Base-by-base conservation (phyloP, 2,329 filamentous ascomycete species). In the Lachnellula willkommii region DNA sequence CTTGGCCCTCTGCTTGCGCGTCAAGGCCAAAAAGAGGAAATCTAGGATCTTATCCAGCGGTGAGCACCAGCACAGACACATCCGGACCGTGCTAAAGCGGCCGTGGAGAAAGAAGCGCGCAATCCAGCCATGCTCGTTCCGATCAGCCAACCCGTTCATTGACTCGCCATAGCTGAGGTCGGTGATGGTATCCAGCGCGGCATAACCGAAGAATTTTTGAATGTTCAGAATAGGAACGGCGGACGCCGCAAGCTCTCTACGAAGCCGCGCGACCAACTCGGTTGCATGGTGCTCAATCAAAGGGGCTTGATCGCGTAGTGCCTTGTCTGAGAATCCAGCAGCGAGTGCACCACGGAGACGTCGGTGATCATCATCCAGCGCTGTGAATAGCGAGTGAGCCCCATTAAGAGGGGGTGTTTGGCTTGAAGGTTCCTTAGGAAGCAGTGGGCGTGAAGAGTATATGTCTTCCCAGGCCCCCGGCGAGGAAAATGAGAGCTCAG, bases 401-500 rank as follows among this genome's bases (percentile, higher is more conserved):
- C 49, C 49, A 42, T 40, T 51, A 17, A 39, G 49, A 6, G 49
- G 49, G n/a, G 49, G 28, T 8, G 49, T 51, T 51, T 8, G 12
- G 49, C 49, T 51, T 7, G 14, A 22, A 20, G 49, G 49, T 15
- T 51, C 49, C 49, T 51, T 51, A 11, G 39, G 35, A 35, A 26
- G 45, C 7, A 26, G 11, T 22, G 45, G 45, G 7, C 17, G 17
- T 22, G 45, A 47, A 9, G 8, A 7, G 22, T 47, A 47, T 15
- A 47, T 8, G 17, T 47, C 45, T 47, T 47, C 26, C 45, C 45
- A 47, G 7, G 45, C 45, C 45, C 7, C 45, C 11, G 45, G 32
- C 20, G 20, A 20, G 17, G 20, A 20, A 26, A 9, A 14, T 22
- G 14, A 47, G 24, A 48, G 22, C 49, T 69, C 63, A 53, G 64